Evolutionary conservation across 495 filamentous ascomycete species (phyloP).

Genomic region (Xylaria bambusicola): DNA sequence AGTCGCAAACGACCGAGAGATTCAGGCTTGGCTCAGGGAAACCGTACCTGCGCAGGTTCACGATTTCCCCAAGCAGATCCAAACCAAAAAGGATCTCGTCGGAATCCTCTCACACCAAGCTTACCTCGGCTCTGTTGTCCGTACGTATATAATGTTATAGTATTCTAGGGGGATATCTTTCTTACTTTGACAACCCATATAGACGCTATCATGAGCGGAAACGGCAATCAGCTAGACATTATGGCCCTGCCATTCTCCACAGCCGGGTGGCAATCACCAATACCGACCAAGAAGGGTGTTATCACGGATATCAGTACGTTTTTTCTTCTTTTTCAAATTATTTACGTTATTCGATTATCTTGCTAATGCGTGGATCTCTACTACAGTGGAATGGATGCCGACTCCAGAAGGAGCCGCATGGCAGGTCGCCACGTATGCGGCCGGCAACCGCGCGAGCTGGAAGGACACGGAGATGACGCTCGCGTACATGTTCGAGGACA

Average conservation of each 20-base stretch:
- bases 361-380: background rate
- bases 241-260: slow-evolving; percentile 38
- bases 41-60: slow-evolving; percentile 20
- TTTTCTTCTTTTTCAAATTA: background rate
- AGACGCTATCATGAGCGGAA: slow-evolving; percentile 39
- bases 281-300: slow-evolving; percentile 36
- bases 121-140: slow-evolving; percentile 17
- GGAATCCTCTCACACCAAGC: slow-evolving; percentile 37
- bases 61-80: slow-evolving; percentile 28
- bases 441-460: slow-evolving; percentile 24
- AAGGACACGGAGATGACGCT: slow-evolving; percentile 26
- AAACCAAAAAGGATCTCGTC: slow-evolving; percentile 25
- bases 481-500: slow-evolving; percentile 33
- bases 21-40: slow-evolving; percentile 36
- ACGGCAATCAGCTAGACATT: slow-evolving; percentile 24
- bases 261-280: slow-evolving; percentile 32
- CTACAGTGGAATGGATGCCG: slow-evolving; percentile 31
- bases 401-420: slow-evolving; percentile 5
- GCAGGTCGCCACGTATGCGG: slow-evolving; percentile 16
- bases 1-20: slow-evolving; percentile 32
- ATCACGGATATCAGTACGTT: slow-evolving; percentile 19
- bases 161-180: too few relatives aligned
- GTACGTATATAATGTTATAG: too few relatives aligned
- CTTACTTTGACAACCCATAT: background rate
- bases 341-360: background rate